These are phyloP conservation scores for Jaminaea rosea DNA, from an alignment of 1,284 basidiomycete genomes.

Conservation along the genomic window DNA sequence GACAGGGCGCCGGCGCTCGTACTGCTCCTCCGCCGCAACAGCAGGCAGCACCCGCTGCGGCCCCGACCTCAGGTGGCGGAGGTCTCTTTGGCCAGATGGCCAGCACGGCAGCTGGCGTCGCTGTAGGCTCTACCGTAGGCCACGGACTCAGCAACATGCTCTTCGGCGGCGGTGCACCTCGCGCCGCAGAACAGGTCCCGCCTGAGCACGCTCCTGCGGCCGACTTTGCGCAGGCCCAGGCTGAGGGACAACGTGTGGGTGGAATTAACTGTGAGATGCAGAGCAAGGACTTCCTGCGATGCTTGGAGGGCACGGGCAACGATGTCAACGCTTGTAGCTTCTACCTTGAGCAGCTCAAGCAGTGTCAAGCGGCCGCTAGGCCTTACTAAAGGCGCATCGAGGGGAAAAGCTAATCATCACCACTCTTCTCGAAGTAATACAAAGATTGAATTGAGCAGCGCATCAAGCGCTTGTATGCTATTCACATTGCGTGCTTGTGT, in stretches of 20 bases:
- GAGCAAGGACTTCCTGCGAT: slow-evolving; percentile 48
- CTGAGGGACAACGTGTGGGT: slow-evolving; percentile 8
- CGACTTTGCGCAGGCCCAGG: slow-evolving; percentile 14
- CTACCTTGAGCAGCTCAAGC: slow-evolving; percentile 52
- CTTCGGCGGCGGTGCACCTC: slow-evolving; percentile 58
- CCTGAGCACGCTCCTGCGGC: slow-evolving; percentile 14
- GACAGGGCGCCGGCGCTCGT: slow-evolving; percentile 18
- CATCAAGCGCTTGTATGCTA: too few relatives aligned
- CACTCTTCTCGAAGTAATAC: too few relatives aligned
- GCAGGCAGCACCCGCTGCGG: slow-evolving; percentile 16
- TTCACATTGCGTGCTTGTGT: too few relatives aligned
- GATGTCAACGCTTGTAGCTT: slow-evolving; percentile 55
- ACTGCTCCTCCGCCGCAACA: too few relatives aligned
- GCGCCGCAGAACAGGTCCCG: slow-evolving; percentile 47
- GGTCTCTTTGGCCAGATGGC: slow-evolving; percentile 57
- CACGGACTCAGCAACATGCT: slow-evolving; percentile 76
- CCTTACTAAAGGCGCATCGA: too few relatives aligned
- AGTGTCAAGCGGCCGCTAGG: slow-evolving; percentile 44
- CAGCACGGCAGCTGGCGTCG: slow-evolving; percentile 76
- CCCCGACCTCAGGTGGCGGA: slow-evolving; percentile 9
- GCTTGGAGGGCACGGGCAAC: slow-evolving; percentile 37
- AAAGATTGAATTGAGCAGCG: too few relatives aligned
- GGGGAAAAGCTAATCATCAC: too few relatives aligned
- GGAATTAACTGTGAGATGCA: slow-evolving; percentile 52
- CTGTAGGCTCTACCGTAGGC: slow-evolving; percentile 69